Conservation (phyloP, 2,329 filamentous ascomycete genomes). For the Metarhizium album region DNA sequence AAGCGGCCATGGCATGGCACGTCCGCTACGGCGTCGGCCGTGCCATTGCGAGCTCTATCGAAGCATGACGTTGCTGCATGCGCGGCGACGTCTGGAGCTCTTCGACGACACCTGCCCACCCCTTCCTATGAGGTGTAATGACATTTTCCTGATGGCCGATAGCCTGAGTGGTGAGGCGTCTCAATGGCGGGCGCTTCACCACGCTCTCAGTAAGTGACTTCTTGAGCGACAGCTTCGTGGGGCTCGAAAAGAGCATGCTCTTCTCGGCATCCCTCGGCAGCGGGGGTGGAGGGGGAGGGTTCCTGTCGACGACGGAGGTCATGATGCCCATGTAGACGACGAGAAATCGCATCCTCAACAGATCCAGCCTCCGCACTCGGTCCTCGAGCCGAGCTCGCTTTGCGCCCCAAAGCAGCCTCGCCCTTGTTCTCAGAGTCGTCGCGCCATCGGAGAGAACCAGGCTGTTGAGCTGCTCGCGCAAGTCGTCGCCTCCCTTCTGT, state of each 20-base stretch:
- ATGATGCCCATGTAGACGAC: slow-evolving; percentile 54
- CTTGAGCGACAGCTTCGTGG: slow-evolving; percentile 24
- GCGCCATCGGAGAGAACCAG: slow-evolving; percentile 37
- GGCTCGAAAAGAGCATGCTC: slow-evolving; percentile 17
- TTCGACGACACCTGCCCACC: slow-evolving; percentile 53
- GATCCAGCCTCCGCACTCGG: slow-evolving; percentile 45
- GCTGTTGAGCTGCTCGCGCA: slow-evolving; percentile 48
- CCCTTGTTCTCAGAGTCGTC: slow-evolving; percentile 31
- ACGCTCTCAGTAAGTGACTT: slow-evolving; percentile 33
- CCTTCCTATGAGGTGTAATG: slow-evolving; percentile 36
- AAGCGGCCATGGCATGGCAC: not conserved
- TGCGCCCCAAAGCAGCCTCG: slow-evolving; percentile 47
- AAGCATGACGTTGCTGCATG: slow-evolving; percentile 52
- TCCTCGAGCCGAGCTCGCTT: slow-evolving; percentile 45
- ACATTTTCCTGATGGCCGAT: slow-evolving; percentile 41
- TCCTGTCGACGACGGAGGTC: slow-evolving; percentile 24
- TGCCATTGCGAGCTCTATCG: slow-evolving; percentile 47
- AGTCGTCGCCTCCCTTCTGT: slow-evolving; percentile 47
- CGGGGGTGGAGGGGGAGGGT: slow-evolving; percentile 20
- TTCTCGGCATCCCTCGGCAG: slow-evolving; percentile 24
- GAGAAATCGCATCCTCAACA: slow-evolving; percentile 54
- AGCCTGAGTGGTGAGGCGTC: slow-evolving; percentile 42
- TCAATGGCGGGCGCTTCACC: slow-evolving; percentile 35
- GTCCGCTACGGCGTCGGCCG: slow-evolving; percentile 11
- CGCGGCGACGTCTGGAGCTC: slow-evolving; percentile 51